Percentiles rank a stretch among this genome's conserved stretches.
These are phyloP conservation scores for Candida jianshihensis DNA, from an alignment of 805 yeast genomes.

Conservation along the genomic window DNA sequence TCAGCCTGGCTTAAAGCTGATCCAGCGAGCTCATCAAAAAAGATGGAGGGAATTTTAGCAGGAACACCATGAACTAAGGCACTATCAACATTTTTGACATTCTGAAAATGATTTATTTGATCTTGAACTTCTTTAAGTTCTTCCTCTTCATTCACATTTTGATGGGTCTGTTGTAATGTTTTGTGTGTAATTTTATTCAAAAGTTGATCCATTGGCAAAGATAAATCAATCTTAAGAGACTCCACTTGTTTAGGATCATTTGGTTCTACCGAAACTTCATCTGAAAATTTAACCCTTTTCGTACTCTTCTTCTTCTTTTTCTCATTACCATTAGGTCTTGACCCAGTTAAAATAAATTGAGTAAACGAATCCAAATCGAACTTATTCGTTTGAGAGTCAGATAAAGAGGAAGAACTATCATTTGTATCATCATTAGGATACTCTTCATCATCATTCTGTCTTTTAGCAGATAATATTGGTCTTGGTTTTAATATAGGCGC, in stretches of 20 bases:
- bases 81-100: constrained; percentile 68
- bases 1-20: constrained; percentile 23
- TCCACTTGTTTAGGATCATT: constrained; percentile 6
- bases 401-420: too few relatives aligned
- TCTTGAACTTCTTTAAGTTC: constrained; percentile 70
- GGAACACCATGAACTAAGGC: constrained; percentile 70
- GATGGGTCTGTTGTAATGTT: constrained; percentile 23
- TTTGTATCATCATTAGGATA: constrained; percentile 18
- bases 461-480: constrained; percentile 61
- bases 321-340: constrained; percentile 44
- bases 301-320: constrained; percentile 32
- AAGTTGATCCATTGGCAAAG: constrained; percentile 75
- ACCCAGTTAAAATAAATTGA: constrained; percentile 75
- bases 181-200: constrained; percentile 43
- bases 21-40: constrained; percentile 24
- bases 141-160: constrained; percentile 60
- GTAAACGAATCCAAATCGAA: constrained; percentile 84
- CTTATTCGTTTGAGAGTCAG: too few relatives aligned
- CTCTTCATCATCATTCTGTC: constrained; percentile 38
- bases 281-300: constrained; percentile 69
- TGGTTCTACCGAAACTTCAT: constrained; percentile 36
- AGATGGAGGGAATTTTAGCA: constrained; percentile 37
- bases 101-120: constrained; percentile 65
- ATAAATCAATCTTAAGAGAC: constrained; percentile 40
- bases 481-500: constrained; percentile 77